Conservation (phyloP, 2,329 filamentous ascomycete genomes). For the Microcera coccophila region DNA sequence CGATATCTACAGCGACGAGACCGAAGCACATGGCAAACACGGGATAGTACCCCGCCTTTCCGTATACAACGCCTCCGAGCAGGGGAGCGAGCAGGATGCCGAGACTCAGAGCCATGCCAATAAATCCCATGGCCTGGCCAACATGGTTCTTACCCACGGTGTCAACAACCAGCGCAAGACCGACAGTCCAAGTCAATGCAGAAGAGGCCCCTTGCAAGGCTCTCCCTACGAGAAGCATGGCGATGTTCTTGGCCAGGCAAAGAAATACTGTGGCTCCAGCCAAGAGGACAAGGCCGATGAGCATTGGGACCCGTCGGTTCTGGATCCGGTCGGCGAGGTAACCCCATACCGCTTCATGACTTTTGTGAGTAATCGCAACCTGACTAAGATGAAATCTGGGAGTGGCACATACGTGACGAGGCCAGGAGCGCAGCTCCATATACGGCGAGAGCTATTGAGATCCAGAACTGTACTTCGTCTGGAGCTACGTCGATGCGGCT, state of each 20-base stretch:
- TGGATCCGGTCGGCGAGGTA: slow-evolving; percentile 34
- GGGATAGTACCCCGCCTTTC: slow-evolving; percentile 31
- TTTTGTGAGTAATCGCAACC: neutral
- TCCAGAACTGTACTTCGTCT: slow-evolving; percentile 33
- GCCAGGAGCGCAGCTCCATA: slow-evolving; percentile 31
- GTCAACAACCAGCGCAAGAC: slow-evolving; percentile 35
- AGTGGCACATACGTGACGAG: slow-evolving; percentile 30
- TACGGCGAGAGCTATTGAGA: slow-evolving; percentile 34
- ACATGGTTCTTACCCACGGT: slow-evolving; percentile 30
- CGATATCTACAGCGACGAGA: slow-evolving; percentile 31
- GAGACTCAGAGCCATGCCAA: slow-evolving; percentile 32
- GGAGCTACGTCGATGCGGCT: slow-evolving; percentile 23
- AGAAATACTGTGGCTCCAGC: slow-evolving; percentile 30
- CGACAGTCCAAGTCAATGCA: slow-evolving; percentile 35
- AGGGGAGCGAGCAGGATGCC: slow-evolving; percentile 31
- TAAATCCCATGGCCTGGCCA: slow-evolving; percentile 33
- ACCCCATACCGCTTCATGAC: slow-evolving; percentile 32
- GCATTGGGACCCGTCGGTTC: slow-evolving; percentile 32
- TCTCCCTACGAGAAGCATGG: slow-evolving; percentile 32
- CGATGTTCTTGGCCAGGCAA: slow-evolving; percentile 29
- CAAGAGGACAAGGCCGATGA: slow-evolving; percentile 30
- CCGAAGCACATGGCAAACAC: slow-evolving; percentile 37
- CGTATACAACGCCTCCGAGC: slow-evolving; percentile 33
- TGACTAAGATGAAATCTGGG: slow-evolving; percentile 1
- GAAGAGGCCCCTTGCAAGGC: slow-evolving; percentile 33